Evolutionary conservation across 805 yeast genomes (phyloP).

Genomic region (Spathaspora arborariae): DNA sequence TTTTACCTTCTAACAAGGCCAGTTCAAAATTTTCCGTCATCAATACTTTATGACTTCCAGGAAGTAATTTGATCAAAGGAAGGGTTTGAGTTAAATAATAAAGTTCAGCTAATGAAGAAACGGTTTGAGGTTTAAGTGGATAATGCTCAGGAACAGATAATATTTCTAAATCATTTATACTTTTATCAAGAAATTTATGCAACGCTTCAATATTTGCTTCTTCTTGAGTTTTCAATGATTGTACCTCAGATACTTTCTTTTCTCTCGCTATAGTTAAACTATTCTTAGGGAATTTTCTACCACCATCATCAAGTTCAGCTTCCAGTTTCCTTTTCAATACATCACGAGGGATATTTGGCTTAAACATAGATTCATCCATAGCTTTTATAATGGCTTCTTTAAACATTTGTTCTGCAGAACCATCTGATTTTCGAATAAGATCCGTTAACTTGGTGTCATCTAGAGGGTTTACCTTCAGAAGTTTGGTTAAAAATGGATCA

Average conservation of each 20-base stretch:
- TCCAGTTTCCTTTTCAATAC: slow-evolving; percentile 7
- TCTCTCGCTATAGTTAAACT: slow-evolving; percentile 1
- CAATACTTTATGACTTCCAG: slow-evolving; percentile 81
- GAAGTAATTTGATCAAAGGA: slow-evolving; percentile 76
- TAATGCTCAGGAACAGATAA: slow-evolving; percentile 40
- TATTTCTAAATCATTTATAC: slow-evolving; percentile 30
- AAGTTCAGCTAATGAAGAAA: slow-evolving; percentile 73
- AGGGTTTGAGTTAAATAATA: slow-evolving; percentile 84
- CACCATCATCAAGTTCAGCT: neutral
- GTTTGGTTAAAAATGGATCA: slow-evolving; percentile 8
- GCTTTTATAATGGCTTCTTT: slow-evolving; percentile 7
- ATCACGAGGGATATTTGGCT: slow-evolving; percentile 5
- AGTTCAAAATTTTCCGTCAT: slow-evolving; percentile 83
- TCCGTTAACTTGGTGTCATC: slow-evolving; percentile 2
- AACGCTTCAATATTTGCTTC: slow-evolving; percentile 10
- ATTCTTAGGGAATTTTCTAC: neutral
- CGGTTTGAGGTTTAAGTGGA: slow-evolving; percentile 37
- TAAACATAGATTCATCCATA: slow-evolving; percentile 9
- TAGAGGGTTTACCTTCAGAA: neutral
- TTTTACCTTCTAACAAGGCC: slow-evolving; percentile 84
- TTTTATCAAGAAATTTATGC: slow-evolving; percentile 19
- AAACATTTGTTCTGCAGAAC: slow-evolving; percentile 6
- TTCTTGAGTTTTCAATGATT: slow-evolving; percentile 11
- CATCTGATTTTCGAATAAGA: slow-evolving; percentile 3
- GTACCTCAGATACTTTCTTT: slow-evolving; percentile 8